A percentile compares a stretch with the other conserved stretches of the same genome.
Evolutionary conservation across 169 alveolate species (phyloP).

Genomic region (Perkinsus marinus): DNA sequence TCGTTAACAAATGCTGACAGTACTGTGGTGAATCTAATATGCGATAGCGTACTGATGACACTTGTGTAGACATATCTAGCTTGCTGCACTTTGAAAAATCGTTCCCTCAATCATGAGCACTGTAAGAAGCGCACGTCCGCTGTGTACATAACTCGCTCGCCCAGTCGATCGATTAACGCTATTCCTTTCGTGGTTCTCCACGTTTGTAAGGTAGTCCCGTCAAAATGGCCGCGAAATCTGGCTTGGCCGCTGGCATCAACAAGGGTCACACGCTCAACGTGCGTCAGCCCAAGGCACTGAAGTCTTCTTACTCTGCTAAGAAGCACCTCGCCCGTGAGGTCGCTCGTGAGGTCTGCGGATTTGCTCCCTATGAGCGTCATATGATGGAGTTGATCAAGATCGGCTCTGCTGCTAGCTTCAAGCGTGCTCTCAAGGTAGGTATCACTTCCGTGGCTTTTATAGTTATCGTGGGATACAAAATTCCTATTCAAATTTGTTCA

Average conservation of each 20-base stretch:
- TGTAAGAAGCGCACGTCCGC: not conserved
- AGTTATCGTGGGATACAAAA: no score
- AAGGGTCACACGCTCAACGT: not conserved
- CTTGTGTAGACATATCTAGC: no score
- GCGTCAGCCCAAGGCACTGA: not conserved
- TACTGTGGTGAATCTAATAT: no score
- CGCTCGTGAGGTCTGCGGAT: conserved; percentile 92
- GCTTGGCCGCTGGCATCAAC: not conserved
- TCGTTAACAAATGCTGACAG: not conserved
- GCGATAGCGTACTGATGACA: no score
- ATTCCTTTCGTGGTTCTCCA: not conserved
- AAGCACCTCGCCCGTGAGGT: conserved; percentile 76
- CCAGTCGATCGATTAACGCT: not conserved
- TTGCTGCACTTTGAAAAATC: not conserved
- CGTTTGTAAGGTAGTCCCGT: not conserved
- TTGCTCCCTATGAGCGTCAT: conserved; percentile 96
- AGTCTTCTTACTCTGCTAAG: conserved; percentile 40
- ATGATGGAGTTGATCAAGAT: conserved; percentile 92
- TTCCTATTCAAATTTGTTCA: not conserved
- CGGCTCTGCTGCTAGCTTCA: conserved; percentile 89
- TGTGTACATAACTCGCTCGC: not conserved
- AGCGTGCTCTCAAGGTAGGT: conserved; percentile 87
- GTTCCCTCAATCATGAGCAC: not conserved
- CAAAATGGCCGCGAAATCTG: not conserved
- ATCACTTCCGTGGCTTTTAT: not conserved